Base-by-base conservation (phyloP, 305 asterid species). In the Fraxinus albicans region DNA sequence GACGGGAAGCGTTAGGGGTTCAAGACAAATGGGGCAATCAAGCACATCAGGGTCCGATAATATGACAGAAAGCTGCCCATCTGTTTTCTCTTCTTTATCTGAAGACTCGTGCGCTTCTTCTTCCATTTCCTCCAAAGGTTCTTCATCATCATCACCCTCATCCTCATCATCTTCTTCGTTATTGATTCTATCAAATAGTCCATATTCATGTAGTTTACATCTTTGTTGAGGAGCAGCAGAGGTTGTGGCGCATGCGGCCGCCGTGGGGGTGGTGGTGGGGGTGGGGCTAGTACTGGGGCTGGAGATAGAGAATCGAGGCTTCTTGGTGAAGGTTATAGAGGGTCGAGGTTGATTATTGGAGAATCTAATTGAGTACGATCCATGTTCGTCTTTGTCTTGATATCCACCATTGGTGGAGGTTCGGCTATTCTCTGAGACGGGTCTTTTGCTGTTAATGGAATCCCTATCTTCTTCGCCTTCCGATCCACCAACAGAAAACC, bases 11-110 rank as follows among this genome's bases (percentile, higher is more conserved):
- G 78, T 76, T 5, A 92, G 92, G 33, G 91, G 84, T 4, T 85
- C 91, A 60, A 73, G 77, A 84, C 95, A 92, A 77, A 89, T 87
- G 17, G 90, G 89, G 85, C 95, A 92, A 85, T 92, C 93, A 84
- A 92, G 83, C 79, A 89, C 92, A 81, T 90, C 92, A 35, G 89
- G 86, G 77, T 90, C 91, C 76, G 89, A 78, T 6, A 91, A 79
- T 77, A 77, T 87, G 6, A 83, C 81, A 0, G 80, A 13, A 58
- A 86, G 33, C 4, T 85, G 83, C 75, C 80, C 79, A 13, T 70
- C 85, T 76, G 77, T 12, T 38, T 77, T 82, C 23, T 15, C 42
- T 47, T 67, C 82, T 3, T n/a, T 63, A 8, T 15, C 65, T 17
- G 34, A 69, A 69, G 75, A 38, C 2, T 70, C 76, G 0, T 55